Base-by-base conservation (phyloP, 306 rosid species). In the Coriaria nepalensis region DNA sequence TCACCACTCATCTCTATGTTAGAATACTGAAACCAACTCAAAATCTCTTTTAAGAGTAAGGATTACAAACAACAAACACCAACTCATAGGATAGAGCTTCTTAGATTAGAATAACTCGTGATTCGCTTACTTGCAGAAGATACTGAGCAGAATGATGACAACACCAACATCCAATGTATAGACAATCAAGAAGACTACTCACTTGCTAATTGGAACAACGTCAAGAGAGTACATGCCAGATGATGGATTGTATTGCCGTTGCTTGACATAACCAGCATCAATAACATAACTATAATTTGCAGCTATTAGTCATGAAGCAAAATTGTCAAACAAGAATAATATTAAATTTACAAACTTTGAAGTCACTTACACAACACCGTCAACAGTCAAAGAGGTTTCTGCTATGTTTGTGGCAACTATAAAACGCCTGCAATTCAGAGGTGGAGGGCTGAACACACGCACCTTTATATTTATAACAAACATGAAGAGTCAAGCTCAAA, bases 191-290 rank as follows among this genome's bases (percentile, higher is more conserved):
- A 46, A 10, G 44, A 20, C 11, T 48, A 61, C 81, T 70, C 75
- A 90, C 97, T 81, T 90, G 97, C 95, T 90, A 71, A 84, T 90
- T 82, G 74, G 97, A 69, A 84, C 87, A 75, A 90, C 79, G 43
- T 84, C 94, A 45, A 84, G 95, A 9, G 97, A 84, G 74, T 84
- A 84, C 97, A 90, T 90, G 66, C 95, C 95, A 51, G 92, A 69
- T 20, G 92, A 79, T 54, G 97, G 95, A 73, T 81, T 90, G 79
- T 90, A 90, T 61, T 77, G 94, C 33, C 92, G 72, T 73, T 90
- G 97, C 85, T 84, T 90, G 57, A 90, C 97, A 69, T 90, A 90
- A 64, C 97, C 95, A 64, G 94, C 74, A 59, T 90, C 97, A 67
- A 81, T 77, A 64, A 90, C 97, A 68, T 81, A 84, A 79, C 97